These are phyloP conservation scores for Acanthamoeba triangularis DNA, from an alignment of 208 protist genomes.

Conservation along the genomic window DNA sequence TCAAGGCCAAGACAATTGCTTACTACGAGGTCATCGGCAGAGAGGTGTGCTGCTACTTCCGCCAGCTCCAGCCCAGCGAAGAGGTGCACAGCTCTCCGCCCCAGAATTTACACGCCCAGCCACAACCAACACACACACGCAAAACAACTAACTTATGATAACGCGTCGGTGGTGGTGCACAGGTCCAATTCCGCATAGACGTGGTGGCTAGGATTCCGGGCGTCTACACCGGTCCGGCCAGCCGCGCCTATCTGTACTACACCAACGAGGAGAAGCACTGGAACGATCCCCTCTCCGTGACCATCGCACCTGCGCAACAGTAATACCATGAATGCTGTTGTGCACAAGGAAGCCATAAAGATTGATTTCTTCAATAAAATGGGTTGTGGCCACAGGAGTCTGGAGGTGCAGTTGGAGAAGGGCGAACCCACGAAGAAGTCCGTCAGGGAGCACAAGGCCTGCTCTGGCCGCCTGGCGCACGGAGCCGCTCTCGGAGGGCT, in stretches of 20 bases:
- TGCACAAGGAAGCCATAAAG: too few species aligned
- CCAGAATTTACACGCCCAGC: too few species aligned
- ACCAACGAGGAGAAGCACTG: slow-evolving; percentile 66
- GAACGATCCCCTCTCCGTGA: neutral
- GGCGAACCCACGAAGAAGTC: too few species aligned
- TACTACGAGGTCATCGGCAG: slow-evolving; percentile 74
- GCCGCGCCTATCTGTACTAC: slow-evolving; percentile 76
- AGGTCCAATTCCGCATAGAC: slow-evolving; percentile 50
- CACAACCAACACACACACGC: too few species aligned
- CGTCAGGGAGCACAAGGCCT: too few species aligned
- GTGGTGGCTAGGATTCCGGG: slow-evolving; percentile 69
- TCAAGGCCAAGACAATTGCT: slow-evolving; percentile 7
- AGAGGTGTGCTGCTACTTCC: slow-evolving; percentile 66
- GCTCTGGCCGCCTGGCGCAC: too few species aligned
- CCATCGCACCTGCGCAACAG: neutral
- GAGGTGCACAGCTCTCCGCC: neutral
- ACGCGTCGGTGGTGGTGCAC: too few species aligned
- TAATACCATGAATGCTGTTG: too few species aligned
- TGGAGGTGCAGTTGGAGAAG: too few species aligned
- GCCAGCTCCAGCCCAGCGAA: neutral
- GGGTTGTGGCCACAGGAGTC: too few species aligned
- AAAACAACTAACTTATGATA: neutral
- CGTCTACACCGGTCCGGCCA: slow-evolving; percentile 39
- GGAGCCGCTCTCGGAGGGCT: too few species aligned
- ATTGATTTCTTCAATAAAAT: too few species aligned